These are phyloP conservation scores for Mycena crocata DNA, from an alignment of 768 basidiomycete species.

Conservation along the genomic window DNA sequence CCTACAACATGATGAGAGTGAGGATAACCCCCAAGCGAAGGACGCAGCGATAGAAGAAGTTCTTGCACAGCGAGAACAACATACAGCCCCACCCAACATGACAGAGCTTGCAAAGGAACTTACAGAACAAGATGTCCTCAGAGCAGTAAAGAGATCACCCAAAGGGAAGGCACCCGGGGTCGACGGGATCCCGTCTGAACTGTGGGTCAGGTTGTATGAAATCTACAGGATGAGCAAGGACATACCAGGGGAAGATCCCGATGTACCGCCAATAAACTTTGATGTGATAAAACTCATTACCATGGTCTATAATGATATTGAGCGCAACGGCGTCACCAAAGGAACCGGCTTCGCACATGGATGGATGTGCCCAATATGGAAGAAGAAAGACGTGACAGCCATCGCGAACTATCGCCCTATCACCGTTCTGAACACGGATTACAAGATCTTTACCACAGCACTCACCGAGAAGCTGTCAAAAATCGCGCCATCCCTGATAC, in stretches of 20 bases:
- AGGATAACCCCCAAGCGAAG: background rate
- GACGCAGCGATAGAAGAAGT: background rate
- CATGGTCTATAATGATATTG: background rate
- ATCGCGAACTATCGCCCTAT: background rate
- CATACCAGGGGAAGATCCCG: background rate
- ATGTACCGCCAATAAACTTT: background rate
- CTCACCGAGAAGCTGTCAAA: background rate
- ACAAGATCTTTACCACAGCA: background rate
- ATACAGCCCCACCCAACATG: background rate
- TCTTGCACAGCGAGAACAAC: background rate
- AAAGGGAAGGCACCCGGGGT: slow-evolving; percentile 3
- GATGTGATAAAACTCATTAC: background rate
- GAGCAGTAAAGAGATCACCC: background rate
- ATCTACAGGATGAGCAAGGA: background rate
- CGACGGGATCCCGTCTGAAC: slow-evolving; percentile 7
- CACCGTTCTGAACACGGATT: background rate
- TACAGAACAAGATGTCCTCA: background rate
- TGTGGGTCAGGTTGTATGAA: slow-evolving; percentile 18
- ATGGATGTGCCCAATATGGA: slow-evolving; percentile 1
- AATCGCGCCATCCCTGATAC: background rate
- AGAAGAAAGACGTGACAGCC: background rate
- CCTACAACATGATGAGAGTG: background rate
- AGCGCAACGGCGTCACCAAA: background rate
- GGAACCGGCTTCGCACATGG: background rate
- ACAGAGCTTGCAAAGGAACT: background rate